A percentile compares a stretch with the other conserved stretches of the same genome.
Evolutionary conservation across 2,329 filamentous ascomycete genomes (phyloP).

Genomic region (Ilyonectria mors-panacis): DNA sequence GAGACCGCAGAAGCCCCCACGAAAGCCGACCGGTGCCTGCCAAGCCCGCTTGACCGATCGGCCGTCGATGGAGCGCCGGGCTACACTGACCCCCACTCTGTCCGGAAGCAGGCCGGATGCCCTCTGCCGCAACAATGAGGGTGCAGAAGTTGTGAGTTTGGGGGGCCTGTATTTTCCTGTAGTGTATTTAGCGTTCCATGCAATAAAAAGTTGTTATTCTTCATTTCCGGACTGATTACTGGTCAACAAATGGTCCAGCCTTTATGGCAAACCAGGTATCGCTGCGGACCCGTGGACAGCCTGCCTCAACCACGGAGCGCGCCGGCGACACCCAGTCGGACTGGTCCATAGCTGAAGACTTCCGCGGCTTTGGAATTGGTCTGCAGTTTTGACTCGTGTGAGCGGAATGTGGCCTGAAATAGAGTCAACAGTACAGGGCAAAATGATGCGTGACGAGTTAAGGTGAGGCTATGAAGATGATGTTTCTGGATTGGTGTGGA

Average conservation of each 20-base stretch:
- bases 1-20: slow-evolving; percentile 82
- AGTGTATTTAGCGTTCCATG: neutral
- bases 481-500: neutral
- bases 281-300: too few relatives aligned
- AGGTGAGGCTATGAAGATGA: neutral
- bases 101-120: slow-evolving; percentile 75
- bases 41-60: slow-evolving; percentile 81
- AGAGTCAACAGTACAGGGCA: neutral
- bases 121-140: slow-evolving; percentile 79
- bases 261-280: too few relatives aligned
- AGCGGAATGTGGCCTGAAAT: neutral
- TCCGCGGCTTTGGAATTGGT: too few relatives aligned
- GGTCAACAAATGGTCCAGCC: slow-evolving; percentile 5
- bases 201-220: too few relatives aligned
- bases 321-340: too few relatives aligned
- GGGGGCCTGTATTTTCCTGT: slow-evolving; percentile 58
- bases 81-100: slow-evolving; percentile 81
- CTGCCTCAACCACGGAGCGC: too few relatives aligned
- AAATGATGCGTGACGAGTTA: neutral
- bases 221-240: neutral
- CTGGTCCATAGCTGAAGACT: too few relatives aligned
- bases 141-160: slow-evolving; percentile 78
- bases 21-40: slow-evolving; percentile 88
- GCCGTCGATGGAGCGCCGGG: slow-evolving; percentile 83
- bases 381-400: neutral